Evolutionary conservation across 2,329 filamentous ascomycete species (phyloP), one percentile per base, ranked within the genome.

Genomic region (Aureobasidium lini): DNA sequence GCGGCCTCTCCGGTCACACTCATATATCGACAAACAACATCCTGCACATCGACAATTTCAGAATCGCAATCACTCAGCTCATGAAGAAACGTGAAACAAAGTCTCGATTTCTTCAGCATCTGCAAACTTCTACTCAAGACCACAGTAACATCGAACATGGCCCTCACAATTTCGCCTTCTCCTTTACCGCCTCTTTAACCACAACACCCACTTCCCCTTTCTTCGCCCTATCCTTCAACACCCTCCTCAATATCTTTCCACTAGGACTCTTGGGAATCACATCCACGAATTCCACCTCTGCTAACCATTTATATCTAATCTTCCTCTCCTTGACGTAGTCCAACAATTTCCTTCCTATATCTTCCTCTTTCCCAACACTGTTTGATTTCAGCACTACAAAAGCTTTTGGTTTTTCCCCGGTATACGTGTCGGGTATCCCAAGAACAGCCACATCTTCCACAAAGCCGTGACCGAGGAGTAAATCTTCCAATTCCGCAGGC

Each of bases 181-280:
- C 68, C 53, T 56, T 53, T 7, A 34, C 54, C 11, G 39, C 58
- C 40, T 72, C 70, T 54, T 66, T 66, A 1, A 72, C 69, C 9
- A 70, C 66, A 6, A 71, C 53, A 2, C 70, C 70, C 13, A 65
- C 47, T 64, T 65, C 44, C 34, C 64, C 48, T 57, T 53, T 54
- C 75, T 73, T 70, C 43, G 72, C 74, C 66, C 71, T 67, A 50
- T 82, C 76, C 62, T 76, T 79, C 66, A 86, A 69, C 53, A 89
- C 66, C 23, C 87, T 76, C 50, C 86, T 77, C 68, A 90, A 71
- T 59, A 90, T 89, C 81, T 90, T 90, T 9, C 88, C 87, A 66
- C 83, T 87, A 0, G 86, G 81, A 67, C 84, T 88, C 79, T 90
- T 90, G 11, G 88, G 88, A 28, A 91, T 83, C 52, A 77, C 77